phyloP scores from a whole-genome alignment of 768 basidiomycete species.

The Lentinula raphanica region DNA sequence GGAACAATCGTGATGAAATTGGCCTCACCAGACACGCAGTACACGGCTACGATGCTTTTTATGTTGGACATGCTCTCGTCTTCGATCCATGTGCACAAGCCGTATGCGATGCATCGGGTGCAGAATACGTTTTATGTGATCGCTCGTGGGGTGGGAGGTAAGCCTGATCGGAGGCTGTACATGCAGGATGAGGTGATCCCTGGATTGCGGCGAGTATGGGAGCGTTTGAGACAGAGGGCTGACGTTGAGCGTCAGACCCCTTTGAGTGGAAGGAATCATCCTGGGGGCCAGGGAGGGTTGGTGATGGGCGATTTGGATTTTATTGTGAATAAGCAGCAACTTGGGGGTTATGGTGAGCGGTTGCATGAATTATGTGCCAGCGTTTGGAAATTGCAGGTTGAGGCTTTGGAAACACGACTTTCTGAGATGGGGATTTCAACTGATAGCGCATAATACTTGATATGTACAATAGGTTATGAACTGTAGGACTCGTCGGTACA shows the following conservation, averaged over 20 bases:
- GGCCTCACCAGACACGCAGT: slow-evolving; percentile 21
- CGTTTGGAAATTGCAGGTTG: background rate
- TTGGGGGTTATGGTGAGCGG: slow-evolving; percentile 17
- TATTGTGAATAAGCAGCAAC: slow-evolving; percentile 15
- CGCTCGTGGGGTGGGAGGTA: slow-evolving; percentile 20
- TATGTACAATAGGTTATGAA: too few relatives aligned
- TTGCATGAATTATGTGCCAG: slow-evolving; percentile 15
- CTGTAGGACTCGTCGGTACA: too few relatives aligned
- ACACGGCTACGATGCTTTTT: slow-evolving; percentile 24
- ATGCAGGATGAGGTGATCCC: slow-evolving; percentile 8
- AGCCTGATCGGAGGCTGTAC: slow-evolving; percentile 9
- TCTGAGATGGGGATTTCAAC: background rate
- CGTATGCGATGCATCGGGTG: slow-evolving; percentile 22
- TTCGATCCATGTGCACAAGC: slow-evolving; percentile 22
- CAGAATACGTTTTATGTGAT: slow-evolving; percentile 27
- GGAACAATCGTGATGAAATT: slow-evolving; percentile 28
- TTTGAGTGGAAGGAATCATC: too few relatives aligned
- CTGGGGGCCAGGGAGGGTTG: slow-evolving; percentile 14
- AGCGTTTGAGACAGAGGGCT: slow-evolving; percentile 13
- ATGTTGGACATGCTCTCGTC: slow-evolving; percentile 23
- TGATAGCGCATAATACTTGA: too few relatives aligned
- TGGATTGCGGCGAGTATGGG: slow-evolving; percentile 22
- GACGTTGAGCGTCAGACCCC: too few relatives aligned
- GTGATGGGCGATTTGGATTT: slow-evolving; percentile 23
- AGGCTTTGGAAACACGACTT: background rate